phyloP scores from a whole-genome alignment of 768 basidiomycete genomes.

The Hericium rajendrae region DNA sequence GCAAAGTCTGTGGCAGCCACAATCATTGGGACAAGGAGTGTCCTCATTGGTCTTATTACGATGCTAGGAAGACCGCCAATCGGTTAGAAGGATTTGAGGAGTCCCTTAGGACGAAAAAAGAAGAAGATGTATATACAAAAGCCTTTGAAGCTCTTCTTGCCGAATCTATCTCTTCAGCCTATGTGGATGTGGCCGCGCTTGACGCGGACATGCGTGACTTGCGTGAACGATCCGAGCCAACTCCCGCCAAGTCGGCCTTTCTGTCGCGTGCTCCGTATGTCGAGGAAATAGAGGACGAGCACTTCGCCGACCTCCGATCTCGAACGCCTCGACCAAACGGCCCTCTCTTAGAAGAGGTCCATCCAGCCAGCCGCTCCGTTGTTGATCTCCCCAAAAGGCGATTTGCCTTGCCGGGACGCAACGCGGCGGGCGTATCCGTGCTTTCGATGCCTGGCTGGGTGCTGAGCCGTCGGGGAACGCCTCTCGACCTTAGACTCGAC shows the following conservation, averaged over 20 bases:
- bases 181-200: neutral
- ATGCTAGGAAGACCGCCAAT: too few relatives aligned
- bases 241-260: too few relatives aligned
- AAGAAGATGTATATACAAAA: slow-evolving; percentile 3
- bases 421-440: neutral
- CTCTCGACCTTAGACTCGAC: neutral
- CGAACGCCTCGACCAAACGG: neutral
- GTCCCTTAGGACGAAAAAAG: too few relatives aligned
- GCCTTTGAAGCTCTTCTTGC: neutral
- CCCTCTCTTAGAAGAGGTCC: neutral
- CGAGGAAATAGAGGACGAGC: neutral
- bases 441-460: neutral
- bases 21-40: neutral
- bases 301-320: neutral
- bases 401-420: too few relatives aligned
- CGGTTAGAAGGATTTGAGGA: too few relatives aligned
- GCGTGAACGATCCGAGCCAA: neutral
- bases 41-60: too few relatives aligned
- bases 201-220: neutral
- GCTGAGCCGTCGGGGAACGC: neutral
- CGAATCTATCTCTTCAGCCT: neutral
- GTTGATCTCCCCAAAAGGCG: neutral
- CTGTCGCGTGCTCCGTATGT: neutral
- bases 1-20: slow-evolving; percentile 20
- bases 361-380: neutral